Evolutionary conservation across 78 protist genomes (phyloP).

Genomic region (Pigoraptor vietnamica): DNA sequence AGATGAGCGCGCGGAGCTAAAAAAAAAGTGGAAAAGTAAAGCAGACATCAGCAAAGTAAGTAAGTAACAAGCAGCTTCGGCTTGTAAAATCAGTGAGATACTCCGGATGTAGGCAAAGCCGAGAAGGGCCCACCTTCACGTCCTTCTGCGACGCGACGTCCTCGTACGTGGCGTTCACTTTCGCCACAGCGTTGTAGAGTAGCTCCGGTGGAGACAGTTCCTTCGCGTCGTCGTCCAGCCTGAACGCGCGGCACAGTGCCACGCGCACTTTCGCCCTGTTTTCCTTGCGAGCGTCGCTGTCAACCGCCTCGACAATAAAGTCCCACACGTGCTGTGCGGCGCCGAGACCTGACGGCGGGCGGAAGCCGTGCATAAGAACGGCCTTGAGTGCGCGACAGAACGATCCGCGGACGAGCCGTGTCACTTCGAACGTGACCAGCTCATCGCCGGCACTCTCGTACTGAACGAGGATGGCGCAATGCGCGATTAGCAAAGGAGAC

Average conservation of each 20-base stretch:
- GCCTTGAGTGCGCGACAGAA: background rate
- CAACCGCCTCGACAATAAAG: background rate
- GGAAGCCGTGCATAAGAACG: background rate
- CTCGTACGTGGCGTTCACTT: background rate
- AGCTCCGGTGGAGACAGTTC: background rate
- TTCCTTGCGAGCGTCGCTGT: background rate
- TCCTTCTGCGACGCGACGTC: background rate
- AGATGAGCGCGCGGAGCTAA: too few relatives aligned
- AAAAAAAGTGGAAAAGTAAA: too few relatives aligned
- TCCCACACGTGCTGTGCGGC: background rate
- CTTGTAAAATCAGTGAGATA: too few relatives aligned
- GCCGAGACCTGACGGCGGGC: background rate
- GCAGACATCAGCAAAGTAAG: too few relatives aligned
- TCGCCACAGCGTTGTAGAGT: background rate
- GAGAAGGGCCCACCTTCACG: background rate
- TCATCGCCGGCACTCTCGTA: background rate
- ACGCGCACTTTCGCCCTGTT: background rate
- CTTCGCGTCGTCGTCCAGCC: background rate
- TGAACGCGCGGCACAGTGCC: background rate
- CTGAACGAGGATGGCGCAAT: background rate
- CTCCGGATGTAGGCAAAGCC: too few relatives aligned
- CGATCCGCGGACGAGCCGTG: background rate
- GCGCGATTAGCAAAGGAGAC: background rate
- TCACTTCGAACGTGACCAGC: background rate
- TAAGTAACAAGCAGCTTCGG: too few relatives aligned